Evolutionary conservation across 257 asterid genomes (phyloP), one percentile per base, ranked within the genome.

Genomic region (Knoxia roxburghii): DNA sequence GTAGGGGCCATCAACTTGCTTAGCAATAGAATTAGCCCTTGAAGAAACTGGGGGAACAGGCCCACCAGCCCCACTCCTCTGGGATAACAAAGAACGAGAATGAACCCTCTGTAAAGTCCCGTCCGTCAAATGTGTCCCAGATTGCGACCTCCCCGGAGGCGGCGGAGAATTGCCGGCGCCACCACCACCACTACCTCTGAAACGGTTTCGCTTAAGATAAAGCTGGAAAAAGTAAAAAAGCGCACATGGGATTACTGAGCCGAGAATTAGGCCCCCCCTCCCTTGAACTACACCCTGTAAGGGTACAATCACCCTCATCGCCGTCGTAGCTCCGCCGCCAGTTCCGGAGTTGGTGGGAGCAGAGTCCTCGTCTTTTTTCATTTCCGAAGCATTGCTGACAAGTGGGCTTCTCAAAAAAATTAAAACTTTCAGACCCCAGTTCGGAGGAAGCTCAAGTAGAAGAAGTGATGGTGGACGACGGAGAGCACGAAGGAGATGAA

Each of bases 281-380:
- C 95, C 90, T 73, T 87, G 87, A 32, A 87, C 87, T 46, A 84
- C 72, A 24, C 89, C 91, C 68, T 84, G 91, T 72, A 84, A 78
- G 78, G 93, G 95, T n/a, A 87, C 95, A 55, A 87, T 82, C 27
- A 87, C 86, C 88, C 91, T 83, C 95, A 87, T 87, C 74, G 77
- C 86, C 67, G 83, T 75, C 75, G 84, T 75, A 41, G 71, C 71
- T 66, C 77, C 61, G 76, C 81, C 80, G 66, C 81, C 84, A 57
- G 76, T 73, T 13, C 68, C 32, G 68, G 64, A 67, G 72, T 76
- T 62, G 76, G 69, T n/a, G 65, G 56, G 46, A 17, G 72, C 32
- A 29, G 68, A 39, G 33, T 65, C 43, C 50, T 67, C 67, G 70
- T 71, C 41, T 41, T 69, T 74, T 77, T 73, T 81, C 89, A 79